A percentile compares a stretch with the other conserved stretches of the same genome.
Conservation (phyloP, 2,329 filamentous ascomycete genomes). For the Madurella fahalii region DNA sequence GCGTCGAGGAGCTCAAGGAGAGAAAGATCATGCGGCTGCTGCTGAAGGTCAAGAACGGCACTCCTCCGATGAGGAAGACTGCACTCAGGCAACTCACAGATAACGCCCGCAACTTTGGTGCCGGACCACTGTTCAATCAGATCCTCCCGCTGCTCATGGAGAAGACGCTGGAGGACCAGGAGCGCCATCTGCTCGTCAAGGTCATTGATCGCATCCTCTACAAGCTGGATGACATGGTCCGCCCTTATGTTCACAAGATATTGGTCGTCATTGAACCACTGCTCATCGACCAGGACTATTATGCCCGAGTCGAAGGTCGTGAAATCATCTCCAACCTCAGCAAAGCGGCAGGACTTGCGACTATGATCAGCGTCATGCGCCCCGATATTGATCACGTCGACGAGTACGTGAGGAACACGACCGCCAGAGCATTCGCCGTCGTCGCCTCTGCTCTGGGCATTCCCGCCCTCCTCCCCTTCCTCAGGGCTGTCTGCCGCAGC, state of each 20-base stretch:
- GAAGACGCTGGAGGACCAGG: conserved; percentile 94
- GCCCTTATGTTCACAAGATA: conserved; percentile 97
- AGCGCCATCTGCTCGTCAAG: conserved; percentile 96
- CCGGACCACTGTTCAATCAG: conserved; percentile 91
- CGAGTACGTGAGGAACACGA: conserved; percentile 97
- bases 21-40: conserved; percentile 97
- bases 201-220: conserved; percentile 98
- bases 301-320: conserved; percentile 93
- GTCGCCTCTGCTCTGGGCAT: conserved; percentile 96
- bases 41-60: conserved; percentile 98
- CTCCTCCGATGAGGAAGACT: conserved; percentile 97
- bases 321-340: conserved; percentile 98
- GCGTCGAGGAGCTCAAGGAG: conserved; percentile 93
- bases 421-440: conserved; percentile 92
- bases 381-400: conserved; percentile 98
- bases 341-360: conserved; percentile 92
- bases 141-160: conserved; percentile 97
- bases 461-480: conserved; percentile 87
- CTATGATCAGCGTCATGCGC: conserved; percentile 99
- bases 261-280: conserved; percentile 98
- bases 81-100: conserved; percentile 95
- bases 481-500: conserved; percentile 91
- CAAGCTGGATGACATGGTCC: conserved; percentile 94
- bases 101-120: conserved; percentile 93
- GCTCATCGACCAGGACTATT: conserved; percentile 98